Evolutionary conservation across 1,284 basidiomycete genomes (phyloP).

Genomic region (Fomitopsis palustris): DNA sequence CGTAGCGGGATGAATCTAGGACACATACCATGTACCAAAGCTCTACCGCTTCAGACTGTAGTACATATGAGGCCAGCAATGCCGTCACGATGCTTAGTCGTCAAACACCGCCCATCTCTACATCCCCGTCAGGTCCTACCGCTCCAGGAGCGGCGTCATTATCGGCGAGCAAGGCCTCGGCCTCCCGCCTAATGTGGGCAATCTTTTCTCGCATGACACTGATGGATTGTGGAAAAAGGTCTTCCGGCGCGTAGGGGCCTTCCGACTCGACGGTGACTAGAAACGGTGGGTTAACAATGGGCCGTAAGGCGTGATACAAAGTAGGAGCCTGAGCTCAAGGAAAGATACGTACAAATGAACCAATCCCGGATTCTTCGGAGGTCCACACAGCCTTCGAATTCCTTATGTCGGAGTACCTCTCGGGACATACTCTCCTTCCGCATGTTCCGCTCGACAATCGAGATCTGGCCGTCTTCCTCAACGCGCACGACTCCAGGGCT

Average conservation of each 20-base stretch:
- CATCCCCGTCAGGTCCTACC: conserved; percentile 29
- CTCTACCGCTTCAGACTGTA: too few relatives aligned
- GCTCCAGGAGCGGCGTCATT: conserved; percentile 12
- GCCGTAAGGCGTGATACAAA: neutral
- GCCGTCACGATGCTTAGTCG: neutral
- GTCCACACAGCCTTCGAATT: conserved; percentile 85
- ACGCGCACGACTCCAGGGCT: conserved; percentile 86
- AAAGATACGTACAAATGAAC: conserved; percentile 76
- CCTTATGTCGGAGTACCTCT: conserved; percentile 89
- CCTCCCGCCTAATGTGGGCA: conserved; percentile 52
- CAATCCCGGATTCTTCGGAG: conserved; percentile 88
- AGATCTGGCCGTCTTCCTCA: conserved; percentile 39
- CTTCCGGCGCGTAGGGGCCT: conserved; percentile 82
- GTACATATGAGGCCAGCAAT: too few relatives aligned
- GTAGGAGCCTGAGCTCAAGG: neutral
- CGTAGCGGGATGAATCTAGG: too few relatives aligned
- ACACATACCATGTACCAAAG: too few relatives aligned
- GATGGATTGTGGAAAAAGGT: conserved; percentile 83
- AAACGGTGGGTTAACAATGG: neutral
- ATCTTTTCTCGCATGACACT: conserved; percentile 85
- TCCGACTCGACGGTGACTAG: conserved; percentile 90
- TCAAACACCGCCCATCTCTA: conserved; percentile 33
- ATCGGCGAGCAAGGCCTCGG: conserved; percentile 47
- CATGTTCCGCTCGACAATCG: conserved; percentile 61
- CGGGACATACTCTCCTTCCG: conserved; percentile 90